Evolutionary conservation across 208 protist species (phyloP).

Genomic region (Spongospora subterranea): DNA sequence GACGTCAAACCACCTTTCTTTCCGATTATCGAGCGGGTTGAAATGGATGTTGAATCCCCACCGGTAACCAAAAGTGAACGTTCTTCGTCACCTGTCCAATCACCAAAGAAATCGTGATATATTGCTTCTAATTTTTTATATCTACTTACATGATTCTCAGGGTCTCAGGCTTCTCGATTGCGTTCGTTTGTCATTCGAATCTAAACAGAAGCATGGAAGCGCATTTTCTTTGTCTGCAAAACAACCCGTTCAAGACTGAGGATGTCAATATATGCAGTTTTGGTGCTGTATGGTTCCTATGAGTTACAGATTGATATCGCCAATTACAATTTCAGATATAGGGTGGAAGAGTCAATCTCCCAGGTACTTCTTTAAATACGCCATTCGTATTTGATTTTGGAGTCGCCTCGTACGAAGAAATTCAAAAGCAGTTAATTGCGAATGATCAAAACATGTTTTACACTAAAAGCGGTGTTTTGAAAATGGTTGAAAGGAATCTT

Average conservation of each 20-base stretch:
- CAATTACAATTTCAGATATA: background rate
- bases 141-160: background rate
- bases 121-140: background rate
- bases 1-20: background rate
- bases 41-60: background rate
- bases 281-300: background rate
- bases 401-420: slow-evolving; percentile 15
- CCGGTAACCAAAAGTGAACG: background rate
- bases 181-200: slow-evolving; percentile 52
- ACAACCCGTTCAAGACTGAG: background rate
- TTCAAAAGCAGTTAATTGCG: background rate
- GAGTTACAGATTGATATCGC: background rate
- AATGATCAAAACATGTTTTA: slow-evolving; percentile 24
- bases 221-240: background rate
- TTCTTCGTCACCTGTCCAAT: background rate
- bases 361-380: background rate
- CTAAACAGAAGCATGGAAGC: slow-evolving; percentile 48
- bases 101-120: background rate
- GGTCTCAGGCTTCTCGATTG: background rate
- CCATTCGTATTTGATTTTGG: background rate
- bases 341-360: slow-evolving; percentile 28
- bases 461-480: background rate
- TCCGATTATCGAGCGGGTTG: background rate
- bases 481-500: slow-evolving; percentile 20
- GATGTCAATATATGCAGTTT: background rate